Conservation (phyloP, 345 rosid genomes). For the Toxicodendron radicans region DNA sequence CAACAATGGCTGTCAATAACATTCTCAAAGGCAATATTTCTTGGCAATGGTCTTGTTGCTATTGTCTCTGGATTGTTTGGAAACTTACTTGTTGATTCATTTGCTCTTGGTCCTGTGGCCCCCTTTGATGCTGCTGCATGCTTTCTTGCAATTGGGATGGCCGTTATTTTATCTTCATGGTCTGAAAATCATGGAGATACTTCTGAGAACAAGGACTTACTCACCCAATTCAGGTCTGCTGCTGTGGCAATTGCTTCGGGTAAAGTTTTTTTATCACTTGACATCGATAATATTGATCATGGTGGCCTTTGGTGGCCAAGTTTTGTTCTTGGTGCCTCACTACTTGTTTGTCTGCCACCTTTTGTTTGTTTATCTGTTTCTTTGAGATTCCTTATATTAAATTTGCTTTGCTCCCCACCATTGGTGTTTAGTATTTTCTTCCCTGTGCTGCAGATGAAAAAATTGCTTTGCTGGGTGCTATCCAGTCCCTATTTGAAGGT, state of each 20-base stretch:
- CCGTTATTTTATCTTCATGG: conserved; percentile 79
- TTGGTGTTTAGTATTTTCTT: conserved; percentile 9
- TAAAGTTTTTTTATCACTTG: conserved; percentile 30
- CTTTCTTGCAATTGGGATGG: conserved; percentile 93
- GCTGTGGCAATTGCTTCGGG: conserved; percentile 96
- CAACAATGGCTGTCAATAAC: conserved; percentile 90
- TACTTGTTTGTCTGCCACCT: not conserved
- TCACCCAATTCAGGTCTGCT: conserved; percentile 89
- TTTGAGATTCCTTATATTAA: not conserved
- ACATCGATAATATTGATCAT: conserved; percentile 9
- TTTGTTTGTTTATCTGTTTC: not conserved
- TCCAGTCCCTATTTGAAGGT: conserved; percentile 95
- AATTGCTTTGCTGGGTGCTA: conserved; percentile 92
- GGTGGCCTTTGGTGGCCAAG: not conserved
- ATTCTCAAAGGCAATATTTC: conserved; percentile 91
- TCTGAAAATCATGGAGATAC: conserved; percentile 87
- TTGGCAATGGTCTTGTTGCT: conserved; percentile 93
- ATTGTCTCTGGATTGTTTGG: conserved; percentile 84
- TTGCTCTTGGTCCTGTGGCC: conserved; percentile 94
- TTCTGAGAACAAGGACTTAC: conserved; percentile 86
- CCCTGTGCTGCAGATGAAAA: conserved; percentile 67
- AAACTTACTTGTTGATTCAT: conserved; percentile 71
- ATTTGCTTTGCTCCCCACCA: not conserved
- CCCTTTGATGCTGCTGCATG: conserved; percentile 97
- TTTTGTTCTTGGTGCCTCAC: conserved; percentile 1